Conservation (phyloP, 2,329 filamentous ascomycete genomes). For the Ceratocystis cacaofunesta region DNA sequence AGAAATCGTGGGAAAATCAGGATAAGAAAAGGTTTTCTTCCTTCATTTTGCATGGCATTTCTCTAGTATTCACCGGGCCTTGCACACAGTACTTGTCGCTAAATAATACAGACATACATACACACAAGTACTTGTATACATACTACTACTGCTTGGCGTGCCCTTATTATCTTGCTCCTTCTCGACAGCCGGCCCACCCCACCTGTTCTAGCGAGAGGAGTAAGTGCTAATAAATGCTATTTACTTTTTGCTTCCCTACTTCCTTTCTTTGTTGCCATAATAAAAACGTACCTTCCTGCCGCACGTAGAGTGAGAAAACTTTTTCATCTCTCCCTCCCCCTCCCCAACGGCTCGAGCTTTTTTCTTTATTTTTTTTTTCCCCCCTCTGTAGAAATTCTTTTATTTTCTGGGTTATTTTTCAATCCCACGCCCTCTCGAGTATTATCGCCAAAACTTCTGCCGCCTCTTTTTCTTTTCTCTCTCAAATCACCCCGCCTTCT, state of each 20-base stretch:
- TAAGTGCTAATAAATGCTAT: neutral
- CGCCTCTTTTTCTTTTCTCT: conserved; percentile 6
- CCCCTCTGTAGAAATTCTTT: conserved; percentile 3
- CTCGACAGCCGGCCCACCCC: neutral
- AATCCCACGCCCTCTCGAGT: conserved; percentile 11
- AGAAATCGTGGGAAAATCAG: neutral
- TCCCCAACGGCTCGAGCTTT: conserved; percentile 3
- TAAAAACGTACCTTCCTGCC: neutral
- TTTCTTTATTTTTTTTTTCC: neutral
- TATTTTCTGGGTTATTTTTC: conserved; percentile 9
- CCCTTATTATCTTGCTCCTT: neutral
- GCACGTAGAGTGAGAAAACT: conserved; percentile 10
- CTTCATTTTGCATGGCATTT: neutral
- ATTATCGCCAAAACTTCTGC: conserved; percentile 5
- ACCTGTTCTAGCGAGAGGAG: conserved; percentile 1
- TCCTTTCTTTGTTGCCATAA: conserved; percentile 6
- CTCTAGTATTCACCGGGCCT: no score
- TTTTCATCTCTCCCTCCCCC: neutral
- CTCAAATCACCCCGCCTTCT: conserved; percentile 7
- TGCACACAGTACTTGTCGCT: no score
- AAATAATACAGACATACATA: no score
- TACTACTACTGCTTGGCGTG: no score
- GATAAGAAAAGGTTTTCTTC: neutral
- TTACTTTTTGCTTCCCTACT: neutral
- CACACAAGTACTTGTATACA: no score